Base-by-base conservation (phyloP, 2,329 filamentous ascomycete genomes). In the Xylariaceae sp. region DNA sequence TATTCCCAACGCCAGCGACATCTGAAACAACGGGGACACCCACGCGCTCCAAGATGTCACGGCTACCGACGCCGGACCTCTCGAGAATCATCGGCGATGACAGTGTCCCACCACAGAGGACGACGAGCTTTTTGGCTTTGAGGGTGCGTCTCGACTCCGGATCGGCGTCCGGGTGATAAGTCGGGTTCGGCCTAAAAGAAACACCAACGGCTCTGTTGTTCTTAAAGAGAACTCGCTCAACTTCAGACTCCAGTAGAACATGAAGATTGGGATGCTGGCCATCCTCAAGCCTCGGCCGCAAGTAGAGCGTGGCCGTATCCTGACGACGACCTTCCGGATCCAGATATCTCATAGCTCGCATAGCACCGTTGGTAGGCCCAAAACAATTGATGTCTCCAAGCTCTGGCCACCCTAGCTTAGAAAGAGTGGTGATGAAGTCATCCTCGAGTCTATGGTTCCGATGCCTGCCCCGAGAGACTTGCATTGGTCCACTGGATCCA, bases 241-340 rank as follows among this genome's bases (percentile, higher is more conserved):
- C 76, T 54, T 77, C 75, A 11, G 74, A 71, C 51, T 81, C 71
- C 1, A 73, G 66, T 6, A 81, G 62, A 14, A 81, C 69, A 47
- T 79, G 73, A 18, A 27, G 22, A 7, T 27, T 27, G 22, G 22
- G 22, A 7, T 27, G 22, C 22, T 27, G 22, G 22, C 22, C 22
- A 27, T 27, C 22, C 22, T 27, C 22, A 27, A 27, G 22, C 7
- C 22, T 27, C 4, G 4, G 22, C n/a, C 42, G 47, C 22, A 49
- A 14, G 35, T 49, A 49, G 6, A 11, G 30, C 17, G 33, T 19
- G 12, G 35, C 42, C n/a, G 22, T 18, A 18, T 49, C 47, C 31
- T 49, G 47, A 14, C 47, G 42, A n/a, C 30, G 11, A n/a, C 47
- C 47, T 14, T 49, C 43, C 14, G 42, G 3, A 71, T 73, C 1